A percentile compares a stretch with the other conserved stretches of the same genome.
These are phyloP conservation scores for Heritiera fomes DNA, from an alignment of 345 rosid genomes.

Conservation along the genomic window DNA sequence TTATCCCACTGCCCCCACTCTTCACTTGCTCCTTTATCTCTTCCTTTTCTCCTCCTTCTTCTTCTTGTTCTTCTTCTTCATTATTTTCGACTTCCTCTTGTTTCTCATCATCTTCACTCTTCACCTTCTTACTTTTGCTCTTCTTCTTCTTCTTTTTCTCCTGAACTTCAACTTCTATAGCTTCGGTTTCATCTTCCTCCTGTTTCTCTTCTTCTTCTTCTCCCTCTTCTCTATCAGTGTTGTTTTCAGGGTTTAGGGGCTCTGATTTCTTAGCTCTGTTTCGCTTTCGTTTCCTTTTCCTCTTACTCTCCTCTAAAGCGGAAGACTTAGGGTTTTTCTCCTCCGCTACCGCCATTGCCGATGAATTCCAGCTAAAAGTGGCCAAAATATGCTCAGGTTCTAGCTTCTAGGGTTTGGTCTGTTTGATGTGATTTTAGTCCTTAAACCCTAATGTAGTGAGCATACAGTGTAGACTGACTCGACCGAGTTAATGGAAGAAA, in stretches of 20 bases:
- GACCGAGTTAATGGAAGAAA: neutral
- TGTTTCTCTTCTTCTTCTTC: conserved; percentile 20
- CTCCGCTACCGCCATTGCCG: conserved; percentile 36
- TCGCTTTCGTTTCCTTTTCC: conserved; percentile 42
- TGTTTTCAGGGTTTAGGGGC: neutral
- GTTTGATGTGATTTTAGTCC: neutral
- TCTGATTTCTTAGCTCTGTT: conserved; percentile 39
- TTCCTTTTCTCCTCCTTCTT: conserved; percentile 14
- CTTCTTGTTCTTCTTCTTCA: conserved; percentile 23
- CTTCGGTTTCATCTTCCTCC: neutral
- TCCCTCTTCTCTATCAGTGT: neutral
- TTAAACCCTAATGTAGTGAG: conserved; percentile 6
- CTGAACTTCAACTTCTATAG: conserved; percentile 4
- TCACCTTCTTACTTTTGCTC: conserved; percentile 28
- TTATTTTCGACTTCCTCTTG: neutral
- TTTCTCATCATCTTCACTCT: conserved; percentile 21
- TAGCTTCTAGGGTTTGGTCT: neutral
- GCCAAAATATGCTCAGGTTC: neutral
- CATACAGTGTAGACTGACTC: neutral
- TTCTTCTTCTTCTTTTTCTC: conserved; percentile 16
- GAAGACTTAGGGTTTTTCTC: conserved; percentile 7
- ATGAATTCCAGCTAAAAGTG: neutral
- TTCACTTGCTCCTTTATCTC: conserved; percentile 10
- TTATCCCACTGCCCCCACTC: conserved; percentile 61
- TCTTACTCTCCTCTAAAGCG: conserved; percentile 35